Percentiles rank a stretch among this genome's conserved stretches.
Evolutionary conservation across 2,329 filamentous ascomycete species (phyloP).

Genomic region (Colletotrichum orbiculare): DNA sequence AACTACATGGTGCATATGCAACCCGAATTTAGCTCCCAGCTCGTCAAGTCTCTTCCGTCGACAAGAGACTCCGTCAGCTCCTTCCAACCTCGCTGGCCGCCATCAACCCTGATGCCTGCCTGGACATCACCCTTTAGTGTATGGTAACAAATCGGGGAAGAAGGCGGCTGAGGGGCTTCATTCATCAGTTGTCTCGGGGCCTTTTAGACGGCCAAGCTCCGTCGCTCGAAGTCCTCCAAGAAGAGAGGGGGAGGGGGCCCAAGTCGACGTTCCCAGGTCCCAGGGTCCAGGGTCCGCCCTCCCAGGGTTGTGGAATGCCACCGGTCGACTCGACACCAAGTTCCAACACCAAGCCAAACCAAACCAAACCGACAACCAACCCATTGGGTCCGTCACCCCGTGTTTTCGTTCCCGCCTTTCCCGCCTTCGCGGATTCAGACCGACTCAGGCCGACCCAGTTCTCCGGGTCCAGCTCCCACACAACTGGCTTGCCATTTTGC

Average conservation of each 20-base stretch:
- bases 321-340: constrained; percentile 18
- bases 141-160: constrained; percentile 33
- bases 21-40: constrained; percentile 16
- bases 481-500: not conserved
- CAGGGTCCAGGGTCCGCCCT: constrained; percentile 26
- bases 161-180: constrained; percentile 23
- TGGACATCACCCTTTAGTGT: constrained; percentile 7
- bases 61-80: not conserved
- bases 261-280: constrained; percentile 25
- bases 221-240: not conserved
- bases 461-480: constrained; percentile 18
- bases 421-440: constrained; percentile 34
- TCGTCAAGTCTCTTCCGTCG: constrained; percentile 5
- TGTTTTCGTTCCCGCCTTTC: constrained; percentile 34
- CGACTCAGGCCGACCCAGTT: constrained; percentile 30
- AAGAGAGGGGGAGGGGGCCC: constrained; percentile 1
- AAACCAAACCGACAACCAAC: constrained; percentile 25
- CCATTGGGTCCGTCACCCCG: constrained; percentile 29
- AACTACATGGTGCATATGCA: constrained; percentile 2
- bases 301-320: constrained; percentile 15
- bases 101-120: constrained; percentile 4
- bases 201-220: no score
- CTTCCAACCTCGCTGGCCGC: not conserved
- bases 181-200: not conserved
- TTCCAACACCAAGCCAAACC: constrained; percentile 6